Base-by-base conservation (phyloP, 345 rosid species). In the Balakata baccata region DNA sequence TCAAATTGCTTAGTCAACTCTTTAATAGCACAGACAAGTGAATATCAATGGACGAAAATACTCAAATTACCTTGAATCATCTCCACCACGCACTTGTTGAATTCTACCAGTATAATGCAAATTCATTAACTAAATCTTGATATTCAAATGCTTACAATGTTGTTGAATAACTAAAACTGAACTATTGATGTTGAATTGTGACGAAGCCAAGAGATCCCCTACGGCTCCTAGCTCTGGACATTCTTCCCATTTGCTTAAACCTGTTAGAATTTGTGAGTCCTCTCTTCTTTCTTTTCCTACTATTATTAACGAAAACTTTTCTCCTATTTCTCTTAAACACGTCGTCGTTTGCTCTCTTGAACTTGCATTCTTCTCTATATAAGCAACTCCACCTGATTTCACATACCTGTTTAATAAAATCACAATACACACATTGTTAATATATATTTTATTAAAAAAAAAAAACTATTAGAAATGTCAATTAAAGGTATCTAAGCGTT, bases 181-280 rank as follows among this genome's bases (percentile, higher is more conserved):
- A 76, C 90, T 72, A 51, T 68, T 80, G 41, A 84, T 80, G 69
- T 84, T 81, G 67, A 89, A 73, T 58, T 89, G 86, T 3, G 86
- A 64, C 6, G 90, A 90, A 78, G 94, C 90, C 49, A 89, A 73
- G 46, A 92, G 76, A 78, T 94, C 97, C 17, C 96, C 95, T 9
- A 88, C 86, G 0, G 67, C 67, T 7, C 94, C 96, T 0, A 90
- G 81, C 77, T 94, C 95, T 0, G 94, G 95, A 74, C 94, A 92
- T 80, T 94, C 97, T 68, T 90, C 98, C 97, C 97, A 92, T 53
- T 92, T 89, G 60, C 86, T 90, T 85, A 94, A 68, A 5, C 88
- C 91, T 0, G 81, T 78, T 2, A 91, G 87, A 80, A 89, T 80
- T 0, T 84, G 76, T 11, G 82, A 79, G 17, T 80, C 61, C 43